These are phyloP conservation scores for Daedalea quercina DNA, from an alignment of 768 basidiomycete genomes.

Conservation along the genomic window DNA sequence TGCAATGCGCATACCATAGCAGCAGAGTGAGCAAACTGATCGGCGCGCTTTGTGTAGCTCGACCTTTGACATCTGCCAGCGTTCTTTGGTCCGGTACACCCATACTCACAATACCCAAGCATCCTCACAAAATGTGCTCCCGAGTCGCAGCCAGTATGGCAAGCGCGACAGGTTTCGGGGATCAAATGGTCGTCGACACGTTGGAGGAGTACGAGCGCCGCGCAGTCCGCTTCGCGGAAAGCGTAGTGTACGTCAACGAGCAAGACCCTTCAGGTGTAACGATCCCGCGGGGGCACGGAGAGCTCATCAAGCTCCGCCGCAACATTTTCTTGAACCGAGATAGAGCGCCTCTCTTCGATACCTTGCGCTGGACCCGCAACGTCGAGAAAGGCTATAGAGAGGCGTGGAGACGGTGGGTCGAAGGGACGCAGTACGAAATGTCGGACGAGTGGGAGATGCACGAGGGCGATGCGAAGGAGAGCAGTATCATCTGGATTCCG, in stretches of 20 bases:
- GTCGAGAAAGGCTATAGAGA: conserved; percentile 37
- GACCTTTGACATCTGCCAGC: conserved; percentile 20
- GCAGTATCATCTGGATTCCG: conserved; percentile 23
- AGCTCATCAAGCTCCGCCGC: conserved; percentile 33
- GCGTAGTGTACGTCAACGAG: conserved; percentile 17
- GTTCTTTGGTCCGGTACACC: conserved; percentile 48
- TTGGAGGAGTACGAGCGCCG: conserved; percentile 39
- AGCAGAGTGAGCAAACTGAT: conserved; percentile 32
- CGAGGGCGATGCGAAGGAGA: conserved; percentile 21
- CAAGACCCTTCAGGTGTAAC: conserved; percentile 12
- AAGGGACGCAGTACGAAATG: conserved; percentile 31
- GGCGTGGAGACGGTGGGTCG: conserved; percentile 44
- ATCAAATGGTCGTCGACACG: conserved; percentile 38
- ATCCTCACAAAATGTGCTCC: conserved; percentile 43
- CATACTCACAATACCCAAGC: conserved; percentile 39
- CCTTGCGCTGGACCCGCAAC: conserved; percentile 38
- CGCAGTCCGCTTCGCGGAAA: conserved; percentile 33
- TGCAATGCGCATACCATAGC: conserved; percentile 49
- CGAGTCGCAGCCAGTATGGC: conserved; percentile 44
- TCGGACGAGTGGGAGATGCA: conserved; percentile 31
- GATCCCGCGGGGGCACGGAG: conserved; percentile 24
- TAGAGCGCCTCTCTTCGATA: conserved; percentile 41
- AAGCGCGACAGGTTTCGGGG: conserved; percentile 40
- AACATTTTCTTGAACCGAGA: conserved; percentile 36
- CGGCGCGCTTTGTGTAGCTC: not conserved